These are phyloP conservation scores for Hebeloma cylindrosporum DNA, from an alignment of 768 basidiomycete genomes.

Conservation along the genomic window DNA sequence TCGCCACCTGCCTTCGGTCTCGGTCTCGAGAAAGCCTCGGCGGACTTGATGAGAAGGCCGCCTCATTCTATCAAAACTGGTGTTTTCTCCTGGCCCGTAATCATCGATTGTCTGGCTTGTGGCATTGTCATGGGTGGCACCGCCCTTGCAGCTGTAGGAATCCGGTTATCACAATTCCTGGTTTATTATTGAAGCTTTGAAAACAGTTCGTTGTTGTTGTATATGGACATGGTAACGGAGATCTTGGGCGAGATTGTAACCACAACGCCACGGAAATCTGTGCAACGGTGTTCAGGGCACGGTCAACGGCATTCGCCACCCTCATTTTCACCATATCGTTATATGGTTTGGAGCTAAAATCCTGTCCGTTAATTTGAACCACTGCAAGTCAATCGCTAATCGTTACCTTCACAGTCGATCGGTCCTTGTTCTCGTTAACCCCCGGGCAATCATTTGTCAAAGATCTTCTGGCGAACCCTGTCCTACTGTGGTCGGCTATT, in stretches of 20 bases:
- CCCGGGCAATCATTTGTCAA: conserved; percentile 36
- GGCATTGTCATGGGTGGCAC: conserved; percentile 38
- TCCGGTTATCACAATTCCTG: neutral
- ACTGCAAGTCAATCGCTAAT: conserved; percentile 24
- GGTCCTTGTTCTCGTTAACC: conserved; percentile 36
- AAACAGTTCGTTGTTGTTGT: conserved; percentile 37
- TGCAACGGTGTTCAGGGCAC: conserved; percentile 33
- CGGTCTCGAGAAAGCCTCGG: conserved; percentile 49
- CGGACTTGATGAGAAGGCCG: conserved; percentile 49
- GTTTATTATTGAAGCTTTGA: neutral
- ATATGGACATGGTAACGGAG: conserved; percentile 33
- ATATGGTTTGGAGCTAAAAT: conserved; percentile 38
- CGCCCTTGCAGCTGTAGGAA: conserved; percentile 32
- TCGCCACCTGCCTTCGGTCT: conserved; percentile 58
- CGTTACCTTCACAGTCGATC: conserved; percentile 28
- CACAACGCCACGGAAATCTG: conserved; percentile 26
- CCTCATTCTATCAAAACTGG: conserved; percentile 40
- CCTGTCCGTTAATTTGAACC: conserved; percentile 26
- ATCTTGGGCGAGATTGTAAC: conserved; percentile 35
- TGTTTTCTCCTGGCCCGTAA: conserved; percentile 39
- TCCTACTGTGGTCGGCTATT: conserved; percentile 35
- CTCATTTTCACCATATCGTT: conserved; percentile 38
- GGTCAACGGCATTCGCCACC: conserved; percentile 38
- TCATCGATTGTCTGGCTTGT: conserved; percentile 37
- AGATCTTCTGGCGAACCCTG: conserved; percentile 35